Evolutionary conservation across 805 yeast genomes (phyloP), one percentile per base, ranked within the genome.

Genomic region (Candida chauliodis): DNA sequence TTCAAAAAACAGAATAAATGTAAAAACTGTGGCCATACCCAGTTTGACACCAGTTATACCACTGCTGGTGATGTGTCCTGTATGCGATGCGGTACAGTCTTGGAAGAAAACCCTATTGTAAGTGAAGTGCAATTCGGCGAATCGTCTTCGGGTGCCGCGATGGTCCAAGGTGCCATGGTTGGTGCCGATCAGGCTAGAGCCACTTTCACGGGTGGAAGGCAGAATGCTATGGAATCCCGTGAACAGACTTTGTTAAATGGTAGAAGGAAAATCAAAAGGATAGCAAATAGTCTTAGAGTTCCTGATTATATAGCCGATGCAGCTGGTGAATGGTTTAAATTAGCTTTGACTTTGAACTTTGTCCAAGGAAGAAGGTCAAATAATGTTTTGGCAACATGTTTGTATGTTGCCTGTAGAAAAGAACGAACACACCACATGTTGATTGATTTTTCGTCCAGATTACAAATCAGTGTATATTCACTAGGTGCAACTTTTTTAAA

Each of bases 331-430:
- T 88, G 95, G 91, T 95, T 87, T 61, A 81, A 81, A 48, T 66
- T 89, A 39, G 98, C 98, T 0, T 69, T 95, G 20, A 75, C 88
- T 2, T 76, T 83, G 47, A 90, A 89, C 56, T 93, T 93, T 57
- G 98, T 93, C 17, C 96, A 91, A 59, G 99, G 99, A n/a, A 74
- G 99, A 51, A 68, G 93, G 45, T 88, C 97, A 2, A 97, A 90
- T 56, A 90, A 91, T 55, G 98, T 93, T 3, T 80, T 90, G 39
- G 95, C 96, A 0, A 89, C 98, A 0, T 93, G 99, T 63, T 71
- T 93, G 23, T 93, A 93, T 56, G 79, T 93, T 34, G 96, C 98
- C 0, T 93, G 99, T 60, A 80, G 99, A 54, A 83, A 81, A 56
- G 91, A 84, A 52, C 76, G 78, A 57, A 90, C 98, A 0, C 93